These are phyloP conservation scores for Keithomyces neogunnii DNA, from an alignment of 2,329 filamentous ascomycete genomes.

Conservation along the genomic window DNA sequence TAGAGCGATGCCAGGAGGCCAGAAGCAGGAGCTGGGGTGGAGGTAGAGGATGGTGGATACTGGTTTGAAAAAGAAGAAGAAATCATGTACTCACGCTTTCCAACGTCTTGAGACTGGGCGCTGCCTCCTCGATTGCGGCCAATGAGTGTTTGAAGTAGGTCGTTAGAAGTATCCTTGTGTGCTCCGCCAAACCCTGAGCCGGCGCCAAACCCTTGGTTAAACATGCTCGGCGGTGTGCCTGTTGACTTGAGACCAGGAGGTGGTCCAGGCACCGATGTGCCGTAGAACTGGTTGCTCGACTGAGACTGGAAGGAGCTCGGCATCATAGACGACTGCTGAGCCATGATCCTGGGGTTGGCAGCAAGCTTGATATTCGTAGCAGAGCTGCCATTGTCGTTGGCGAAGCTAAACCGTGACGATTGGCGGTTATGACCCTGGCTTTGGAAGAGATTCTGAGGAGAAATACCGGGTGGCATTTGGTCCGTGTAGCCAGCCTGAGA, in stretches of 20 bases:
- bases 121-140: conserved; percentile 59
- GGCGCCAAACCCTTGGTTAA: conserved; percentile 74
- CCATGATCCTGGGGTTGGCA: conserved; percentile 74
- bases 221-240: conserved; percentile 90
- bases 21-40: conserved; percentile 80
- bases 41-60: conserved; percentile 73
- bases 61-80: conserved; percentile 88
- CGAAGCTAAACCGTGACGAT: conserved; percentile 80
- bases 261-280: conserved; percentile 79
- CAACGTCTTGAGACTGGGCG: conserved; percentile 69
- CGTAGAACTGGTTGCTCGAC: conserved; percentile 65
- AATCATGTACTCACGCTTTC: conserved; percentile 98
- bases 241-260: conserved; percentile 93
- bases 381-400: conserved; percentile 56
- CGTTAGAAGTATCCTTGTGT: conserved; percentile 59
- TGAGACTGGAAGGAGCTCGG: conserved; percentile 54
- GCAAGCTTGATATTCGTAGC: conserved; percentile 61
- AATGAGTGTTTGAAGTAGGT: conserved; percentile 72
- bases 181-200: conserved; percentile 57
- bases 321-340: conserved; percentile 83
- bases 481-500: conserved; percentile 52
- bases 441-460: conserved; percentile 43
- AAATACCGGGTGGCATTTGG: conserved; percentile 50
- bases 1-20: conserved; percentile 88
- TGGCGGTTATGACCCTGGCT: conserved; percentile 68